phyloP scores from a whole-genome alignment of 1,284 basidiomycete genomes.

The Abortiporus biennis region DNA sequence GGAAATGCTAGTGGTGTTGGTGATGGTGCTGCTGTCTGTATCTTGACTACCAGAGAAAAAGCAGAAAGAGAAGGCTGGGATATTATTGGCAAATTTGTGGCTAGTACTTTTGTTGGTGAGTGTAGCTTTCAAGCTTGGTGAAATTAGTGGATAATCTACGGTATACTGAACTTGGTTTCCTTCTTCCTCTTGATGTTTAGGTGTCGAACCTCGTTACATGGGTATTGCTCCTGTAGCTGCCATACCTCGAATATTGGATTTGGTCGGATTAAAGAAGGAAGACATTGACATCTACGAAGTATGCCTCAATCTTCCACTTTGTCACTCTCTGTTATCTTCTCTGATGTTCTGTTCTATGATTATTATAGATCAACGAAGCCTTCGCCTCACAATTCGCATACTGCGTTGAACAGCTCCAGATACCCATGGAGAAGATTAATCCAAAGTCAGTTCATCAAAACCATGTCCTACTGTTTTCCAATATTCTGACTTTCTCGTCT shows the following conservation, averaged over 20 bases:
- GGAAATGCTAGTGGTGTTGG: slow-evolving; percentile 94
- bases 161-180: no score
- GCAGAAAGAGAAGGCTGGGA: slow-evolving; percentile 84
- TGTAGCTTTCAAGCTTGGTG: slow-evolving; percentile 12
- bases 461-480: not conserved
- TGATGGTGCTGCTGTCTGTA: slow-evolving; percentile 89
- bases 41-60: slow-evolving; percentile 79
- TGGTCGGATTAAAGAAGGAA: slow-evolving; percentile 70
- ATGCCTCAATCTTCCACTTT: slow-evolving; percentile 6
- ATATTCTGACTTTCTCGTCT: not conserved
- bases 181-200: slow-evolving; percentile 28
- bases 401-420: slow-evolving; percentile 72
- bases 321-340: not conserved
- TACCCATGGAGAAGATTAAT: slow-evolving; percentile 84
- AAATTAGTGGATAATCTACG: no score
- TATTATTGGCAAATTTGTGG: slow-evolving; percentile 87
- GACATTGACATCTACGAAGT: slow-evolving; percentile 90
- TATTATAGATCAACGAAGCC: slow-evolving; percentile 72
- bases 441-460: slow-evolving; percentile 52
- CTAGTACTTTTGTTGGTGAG: slow-evolving; percentile 74
- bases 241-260: slow-evolving; percentile 74
- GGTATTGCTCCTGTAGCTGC: slow-evolving; percentile 82
- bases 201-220: slow-evolving; percentile 84
- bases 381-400: slow-evolving; percentile 78
- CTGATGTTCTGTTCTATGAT: slow-evolving; percentile 1